A percentile compares a stretch with the other conserved stretches of the same genome.
phyloP scores from a whole-genome alignment of 2,329 filamentous ascomycete genomes.

The Blumeria graminis region DNA sequence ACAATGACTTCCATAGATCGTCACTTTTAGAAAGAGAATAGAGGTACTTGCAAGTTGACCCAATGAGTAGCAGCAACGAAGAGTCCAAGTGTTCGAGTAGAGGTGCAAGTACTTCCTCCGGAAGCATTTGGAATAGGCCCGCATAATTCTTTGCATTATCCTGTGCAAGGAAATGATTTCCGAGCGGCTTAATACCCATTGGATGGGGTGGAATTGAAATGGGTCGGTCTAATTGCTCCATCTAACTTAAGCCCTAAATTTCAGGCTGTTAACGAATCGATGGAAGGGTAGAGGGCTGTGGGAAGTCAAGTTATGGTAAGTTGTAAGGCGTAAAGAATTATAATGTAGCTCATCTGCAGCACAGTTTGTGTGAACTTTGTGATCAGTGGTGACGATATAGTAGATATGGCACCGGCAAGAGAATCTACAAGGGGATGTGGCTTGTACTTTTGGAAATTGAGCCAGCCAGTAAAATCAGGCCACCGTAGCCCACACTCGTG shows the following conservation, averaged over 20 bases:
- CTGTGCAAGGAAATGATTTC: slow-evolving; percentile 49
- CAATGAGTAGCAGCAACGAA: slow-evolving; percentile 35
- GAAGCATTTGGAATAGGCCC: slow-evolving; percentile 41
- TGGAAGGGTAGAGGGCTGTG: no score
- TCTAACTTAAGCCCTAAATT: slow-evolving; percentile 14
- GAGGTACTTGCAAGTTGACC: slow-evolving; percentile 59
- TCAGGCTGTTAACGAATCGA: no score
- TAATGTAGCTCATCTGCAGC: no score
- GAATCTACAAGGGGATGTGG: no score
- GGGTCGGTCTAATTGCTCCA: slow-evolving; percentile 20
- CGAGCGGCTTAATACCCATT: slow-evolving; percentile 61
- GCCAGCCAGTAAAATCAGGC: no score
- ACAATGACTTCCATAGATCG: slow-evolving; percentile 72
- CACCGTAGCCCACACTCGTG: no score
- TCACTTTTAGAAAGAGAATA: slow-evolving; percentile 68
- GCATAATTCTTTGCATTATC: slow-evolving; percentile 41
- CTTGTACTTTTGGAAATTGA: no score
- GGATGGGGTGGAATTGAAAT: slow-evolving; percentile 46
- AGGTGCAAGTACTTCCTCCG: slow-evolving; percentile 58
- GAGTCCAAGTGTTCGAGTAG: slow-evolving; percentile 54
- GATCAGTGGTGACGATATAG: no score
- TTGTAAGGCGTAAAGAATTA: no score
- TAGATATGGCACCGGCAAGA: no score
- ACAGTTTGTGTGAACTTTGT: no score
- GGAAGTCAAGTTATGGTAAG: no score